Evolutionary conservation across 768 basidiomycete genomes (phyloP), one percentile per base, ranked within the genome.

Genomic region (Suillus luteus): DNA sequence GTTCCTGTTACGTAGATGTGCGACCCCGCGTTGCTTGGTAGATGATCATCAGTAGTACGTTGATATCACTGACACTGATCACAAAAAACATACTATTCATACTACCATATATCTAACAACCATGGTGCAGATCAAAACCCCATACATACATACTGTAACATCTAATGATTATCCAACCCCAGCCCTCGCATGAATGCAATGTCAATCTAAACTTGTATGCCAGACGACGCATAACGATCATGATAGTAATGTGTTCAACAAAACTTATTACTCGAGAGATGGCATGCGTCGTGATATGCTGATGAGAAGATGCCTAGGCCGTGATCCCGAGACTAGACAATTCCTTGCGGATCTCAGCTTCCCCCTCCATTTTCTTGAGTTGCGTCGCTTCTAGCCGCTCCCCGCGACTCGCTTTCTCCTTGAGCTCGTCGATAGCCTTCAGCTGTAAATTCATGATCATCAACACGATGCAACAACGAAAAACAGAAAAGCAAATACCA

Each of bases 351-450:
- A 98, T 93, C 64, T 91, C 91, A 10, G 73, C 83, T 76, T 98
- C 96, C 10, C 89, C 89, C 48, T 97, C 95, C 70, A 99, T 96
- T 86, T 99, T 99, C 86, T 91, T 92, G 69, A 96, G 80, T 77
- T 99, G 96, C 19, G 96, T 99, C 62, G 89, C 89, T 76, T 99
- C 96, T 37, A 99, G 83, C 62, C 90, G 86, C 75, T 99, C 96
- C 1, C 97, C 96, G 41, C 91, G 86, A 71, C 86, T 90, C 33
- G 86, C 85, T 80, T 95, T 95, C 68, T 92, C 93, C 80, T 98
- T 99, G 58, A 99, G 86, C 71, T 99, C 96, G 24, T 98, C 95
- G 68, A 99, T 99, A n/a, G 96, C 96, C 75, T 97, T 98, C 68
- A 99, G 83, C 95, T 97, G 68, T 43, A 62, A n/a, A 11, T 43